Conservation (phyloP, 371 early-diverging fungal genomes). For the Batkoa obscura region DNA sequence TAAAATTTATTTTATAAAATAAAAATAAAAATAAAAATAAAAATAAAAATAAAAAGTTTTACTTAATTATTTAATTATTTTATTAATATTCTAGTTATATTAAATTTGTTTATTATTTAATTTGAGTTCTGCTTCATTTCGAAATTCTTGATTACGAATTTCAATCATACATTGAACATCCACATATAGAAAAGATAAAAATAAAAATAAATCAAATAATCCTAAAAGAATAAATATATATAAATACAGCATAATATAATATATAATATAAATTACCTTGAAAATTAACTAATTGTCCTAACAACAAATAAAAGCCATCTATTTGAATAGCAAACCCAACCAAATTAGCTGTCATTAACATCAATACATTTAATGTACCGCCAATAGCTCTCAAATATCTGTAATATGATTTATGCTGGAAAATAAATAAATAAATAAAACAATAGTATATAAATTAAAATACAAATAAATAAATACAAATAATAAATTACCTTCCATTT, state of each 20-base stretch:
- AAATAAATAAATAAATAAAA: slow-evolving; percentile 16
- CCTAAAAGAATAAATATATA: slow-evolving; percentile 13
- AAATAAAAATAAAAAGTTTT: too few species aligned
- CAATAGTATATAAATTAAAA: too few species aligned
- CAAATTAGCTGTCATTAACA: slow-evolving; percentile 87
- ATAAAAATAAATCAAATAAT: slow-evolving; percentile 22
- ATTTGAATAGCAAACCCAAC: slow-evolving; percentile 84
- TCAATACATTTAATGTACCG: slow-evolving; percentile 63
- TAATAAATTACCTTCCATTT: slow-evolving; percentile 6
- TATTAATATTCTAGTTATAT: too few species aligned
- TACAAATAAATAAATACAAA: neutral
- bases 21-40: too few species aligned
- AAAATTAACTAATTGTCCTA: slow-evolving; percentile 19
- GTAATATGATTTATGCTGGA: slow-evolving; percentile 39
- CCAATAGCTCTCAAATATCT: slow-evolving; percentile 66
- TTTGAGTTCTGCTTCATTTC: neutral
- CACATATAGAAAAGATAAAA: slow-evolving; percentile 33
- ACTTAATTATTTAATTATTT: too few species aligned
- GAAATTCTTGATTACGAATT: slow-evolving; percentile 16
- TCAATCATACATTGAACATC: slow-evolving; percentile 75
- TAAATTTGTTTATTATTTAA: too few species aligned
- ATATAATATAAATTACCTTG: slow-evolving; percentile 13
- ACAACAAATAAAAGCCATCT: slow-evolving; percentile 57
- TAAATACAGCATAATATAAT: neutral
- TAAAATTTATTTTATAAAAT: too few species aligned